These are phyloP conservation scores for Thecaphora thlaspeos DNA, from an alignment of 1,284 basidiomycete species.

Conservation along the genomic window DNA sequence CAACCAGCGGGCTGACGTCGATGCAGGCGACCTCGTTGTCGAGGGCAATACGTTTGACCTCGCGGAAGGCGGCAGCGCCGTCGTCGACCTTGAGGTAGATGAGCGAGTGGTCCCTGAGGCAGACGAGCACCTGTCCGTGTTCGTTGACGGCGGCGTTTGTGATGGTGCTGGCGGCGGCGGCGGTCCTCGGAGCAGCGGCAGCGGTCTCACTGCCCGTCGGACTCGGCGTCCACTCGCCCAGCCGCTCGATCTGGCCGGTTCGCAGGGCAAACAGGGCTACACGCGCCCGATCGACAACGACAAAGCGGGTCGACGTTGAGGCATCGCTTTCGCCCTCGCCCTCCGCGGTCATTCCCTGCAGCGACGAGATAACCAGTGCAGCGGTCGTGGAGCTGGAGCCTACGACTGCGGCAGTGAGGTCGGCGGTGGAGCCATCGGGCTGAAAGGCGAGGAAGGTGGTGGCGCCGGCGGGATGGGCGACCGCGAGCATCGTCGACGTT, in stretches of 20 bases:
- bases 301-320: too few relatives aligned
- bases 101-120: constrained; percentile 66
- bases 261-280: too few relatives aligned
- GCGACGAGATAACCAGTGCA: too few relatives aligned
- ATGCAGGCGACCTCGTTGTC: constrained; percentile 51
- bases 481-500: constrained; percentile 14
- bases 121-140: constrained; percentile 69
- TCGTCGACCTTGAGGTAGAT: constrained; percentile 63
- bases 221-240: constrained; percentile 12
- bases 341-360: too few relatives aligned
- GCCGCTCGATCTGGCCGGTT: background rate
- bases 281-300: too few relatives aligned
- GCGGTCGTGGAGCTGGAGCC: too few relatives aligned
- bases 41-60: constrained; percentile 14
- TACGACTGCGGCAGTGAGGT: constrained; percentile 1
- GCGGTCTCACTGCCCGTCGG: constrained; percentile 14
- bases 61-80: constrained; percentile 37
- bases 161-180: constrained; percentile 32
- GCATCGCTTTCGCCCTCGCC: too few relatives aligned
- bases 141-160: constrained; percentile 71
- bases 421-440: constrained; percentile 15
- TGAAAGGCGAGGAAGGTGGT: constrained; percentile 17
- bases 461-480: constrained; percentile 14
- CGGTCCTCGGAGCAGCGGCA: constrained; percentile 9
- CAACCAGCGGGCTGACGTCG: constrained; percentile 52